Conservation (phyloP, 225 moss, liverwort and hornwort genomes). For the Rhytidiadelphus loreus region DNA sequence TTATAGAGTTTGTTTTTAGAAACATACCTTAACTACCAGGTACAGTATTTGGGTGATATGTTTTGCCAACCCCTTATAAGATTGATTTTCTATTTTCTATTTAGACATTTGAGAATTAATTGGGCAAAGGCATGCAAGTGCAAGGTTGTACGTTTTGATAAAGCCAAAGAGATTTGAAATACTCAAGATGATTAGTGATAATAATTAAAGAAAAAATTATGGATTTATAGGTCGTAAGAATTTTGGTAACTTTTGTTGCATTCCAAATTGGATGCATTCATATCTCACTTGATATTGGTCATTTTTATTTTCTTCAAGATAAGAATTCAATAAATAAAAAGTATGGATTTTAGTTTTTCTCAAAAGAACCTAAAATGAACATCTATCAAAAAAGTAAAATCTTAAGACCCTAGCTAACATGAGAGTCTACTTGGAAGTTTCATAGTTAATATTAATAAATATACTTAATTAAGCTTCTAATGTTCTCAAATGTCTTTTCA, state of each 20-base stretch:
- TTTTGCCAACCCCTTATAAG: accelerated
- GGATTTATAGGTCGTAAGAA: not conserved
- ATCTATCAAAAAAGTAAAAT: not conserved
- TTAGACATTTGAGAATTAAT: not conserved
- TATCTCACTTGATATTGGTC: not conserved
- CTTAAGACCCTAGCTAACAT: accelerated
- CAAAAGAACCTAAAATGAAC: not conserved
- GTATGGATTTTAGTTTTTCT: accelerated
- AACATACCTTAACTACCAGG: not conserved
- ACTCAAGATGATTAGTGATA: not conserved
- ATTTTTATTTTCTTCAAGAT: not conserved
- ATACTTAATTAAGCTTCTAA: not conserved
- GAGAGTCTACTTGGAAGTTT: accelerated
- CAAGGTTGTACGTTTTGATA: not conserved
- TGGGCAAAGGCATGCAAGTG: not conserved
- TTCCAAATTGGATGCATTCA: not conserved
- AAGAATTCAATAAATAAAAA: not conserved
- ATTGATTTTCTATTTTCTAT: not conserved
- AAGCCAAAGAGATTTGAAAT: not conserved
- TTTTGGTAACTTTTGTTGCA: not conserved
- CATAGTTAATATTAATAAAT: not conserved
- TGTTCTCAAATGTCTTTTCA: not conserved
- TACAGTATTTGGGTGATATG: no score
- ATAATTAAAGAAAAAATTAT: no score
- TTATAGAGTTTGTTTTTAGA: no score